phyloP scores from a whole-genome alignment of 1,284 basidiomycete species.

The Clitocybe nebularis region DNA sequence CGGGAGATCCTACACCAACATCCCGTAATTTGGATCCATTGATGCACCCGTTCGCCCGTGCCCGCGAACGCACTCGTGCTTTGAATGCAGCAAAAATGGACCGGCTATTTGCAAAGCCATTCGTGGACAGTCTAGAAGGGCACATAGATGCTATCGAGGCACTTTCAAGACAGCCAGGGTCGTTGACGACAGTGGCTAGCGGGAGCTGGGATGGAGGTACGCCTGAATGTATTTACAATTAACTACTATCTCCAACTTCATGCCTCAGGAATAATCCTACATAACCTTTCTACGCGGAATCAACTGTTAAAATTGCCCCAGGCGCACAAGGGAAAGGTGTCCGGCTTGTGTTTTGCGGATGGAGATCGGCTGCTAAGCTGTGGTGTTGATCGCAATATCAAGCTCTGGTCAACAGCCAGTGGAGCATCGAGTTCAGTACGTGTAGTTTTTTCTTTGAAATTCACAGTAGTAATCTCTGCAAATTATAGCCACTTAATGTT shows the following conservation, averaged over 20 bases:
- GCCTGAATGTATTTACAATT: conserved; percentile 26
- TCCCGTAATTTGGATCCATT: conserved; percentile 92
- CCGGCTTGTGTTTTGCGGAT: conserved; percentile 76
- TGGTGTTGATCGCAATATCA: conserved; percentile 88
- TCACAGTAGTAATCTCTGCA: conserved; percentile 21
- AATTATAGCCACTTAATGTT: conserved; percentile 61
- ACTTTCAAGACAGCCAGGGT: conserved; percentile 74
- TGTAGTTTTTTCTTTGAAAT: conserved; percentile 6
- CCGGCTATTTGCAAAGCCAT: conserved; percentile 95
- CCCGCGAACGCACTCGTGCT: conserved; percentile 91
- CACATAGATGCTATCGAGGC: conserved; percentile 96
- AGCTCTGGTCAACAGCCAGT: conserved; percentile 73
- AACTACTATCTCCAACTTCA: too few species aligned
- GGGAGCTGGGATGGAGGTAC: conserved; percentile 94
- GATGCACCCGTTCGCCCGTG: conserved; percentile 91
- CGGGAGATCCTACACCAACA: conserved; percentile 81
- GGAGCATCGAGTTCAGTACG: conserved; percentile 22
- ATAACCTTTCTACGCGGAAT: conserved; percentile 75
- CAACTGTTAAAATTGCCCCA: conserved; percentile 68
- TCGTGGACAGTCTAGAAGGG: conserved; percentile 87
- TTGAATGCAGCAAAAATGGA: conserved; percentile 97
- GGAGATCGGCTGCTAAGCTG: conserved; percentile 79
- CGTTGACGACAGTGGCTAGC: conserved; percentile 82
- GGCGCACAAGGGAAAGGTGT: conserved; percentile 92
- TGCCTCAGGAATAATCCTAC: conserved; percentile 80